These are phyloP conservation scores for Protomyces inundatus DNA, from an alignment of 1,139 yeast genomes.

Conservation along the genomic window DNA sequence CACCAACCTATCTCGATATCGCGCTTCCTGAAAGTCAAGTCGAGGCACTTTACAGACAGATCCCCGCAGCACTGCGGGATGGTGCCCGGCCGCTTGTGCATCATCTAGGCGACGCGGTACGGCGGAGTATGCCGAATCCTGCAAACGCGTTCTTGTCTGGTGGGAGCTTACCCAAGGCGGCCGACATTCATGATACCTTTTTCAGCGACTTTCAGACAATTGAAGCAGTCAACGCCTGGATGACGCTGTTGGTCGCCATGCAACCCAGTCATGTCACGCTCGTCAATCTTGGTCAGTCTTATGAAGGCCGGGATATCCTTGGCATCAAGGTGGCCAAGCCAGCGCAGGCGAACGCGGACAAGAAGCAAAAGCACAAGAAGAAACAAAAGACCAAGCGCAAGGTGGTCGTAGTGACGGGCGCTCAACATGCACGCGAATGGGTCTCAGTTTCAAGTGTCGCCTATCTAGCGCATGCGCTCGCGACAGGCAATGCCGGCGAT, in stretches of 20 bases:
- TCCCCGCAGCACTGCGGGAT: not conserved
- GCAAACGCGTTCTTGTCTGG: not conserved
- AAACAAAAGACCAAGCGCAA: conserved; percentile 36
- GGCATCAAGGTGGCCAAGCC: conserved; percentile 48
- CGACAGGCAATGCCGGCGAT: conserved; percentile 49
- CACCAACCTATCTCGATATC: conserved; percentile 35
- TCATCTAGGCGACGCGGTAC: not conserved
- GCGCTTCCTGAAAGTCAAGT: conserved; percentile 33
- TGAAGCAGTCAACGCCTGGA: conserved; percentile 67
- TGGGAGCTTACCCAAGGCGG: not conserved
- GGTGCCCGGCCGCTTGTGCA: not conserved
- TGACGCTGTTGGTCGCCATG: conserved; percentile 49
- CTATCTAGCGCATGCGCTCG: conserved; percentile 54
- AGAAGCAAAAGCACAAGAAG: conserved; percentile 34
- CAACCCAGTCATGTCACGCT: conserved; percentile 57
- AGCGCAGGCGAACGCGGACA: conserved; percentile 42
- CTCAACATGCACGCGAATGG: conserved; percentile 91
- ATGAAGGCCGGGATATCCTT: conserved; percentile 63
- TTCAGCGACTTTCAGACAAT: conserved; percentile 68
- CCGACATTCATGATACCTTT: conserved; percentile 42
- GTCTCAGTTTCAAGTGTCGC: conserved; percentile 66
- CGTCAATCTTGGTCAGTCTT: conserved; percentile 68
- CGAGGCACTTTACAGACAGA: not conserved
- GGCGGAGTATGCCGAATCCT: conserved; percentile 2
- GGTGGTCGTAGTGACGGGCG: conserved; percentile 75